phyloP scores from a whole-genome alignment of 73 alveolate genomes.

The Paramecium caudatum region DNA sequence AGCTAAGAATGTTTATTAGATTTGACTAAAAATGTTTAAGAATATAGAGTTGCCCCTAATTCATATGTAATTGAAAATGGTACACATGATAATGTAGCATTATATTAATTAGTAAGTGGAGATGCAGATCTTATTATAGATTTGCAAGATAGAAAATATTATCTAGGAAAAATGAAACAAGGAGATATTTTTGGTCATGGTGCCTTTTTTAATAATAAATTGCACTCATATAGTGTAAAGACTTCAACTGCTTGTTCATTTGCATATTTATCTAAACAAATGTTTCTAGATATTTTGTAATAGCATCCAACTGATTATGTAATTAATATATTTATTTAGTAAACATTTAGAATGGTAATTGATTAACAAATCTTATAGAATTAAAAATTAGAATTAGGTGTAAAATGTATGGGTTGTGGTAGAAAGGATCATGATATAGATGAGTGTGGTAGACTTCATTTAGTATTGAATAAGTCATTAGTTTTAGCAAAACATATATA shows the following conservation, averaged over 20 bases:
- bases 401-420: conserved; percentile 61
- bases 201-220: neutral
- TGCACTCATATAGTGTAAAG: conserved; percentile 54
- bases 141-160: conserved; percentile 44
- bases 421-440: conserved; percentile 36
- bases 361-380: conserved; percentile 4
- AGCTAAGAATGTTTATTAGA: conserved; percentile 61
- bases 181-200: conserved; percentile 36
- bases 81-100: neutral
- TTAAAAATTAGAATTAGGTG: conserved; percentile 8
- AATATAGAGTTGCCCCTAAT: conserved; percentile 45
- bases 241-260: conserved; percentile 15
- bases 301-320: conserved; percentile 57
- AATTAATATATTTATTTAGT: conserved; percentile 3
- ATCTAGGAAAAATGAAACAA: conserved; percentile 27
- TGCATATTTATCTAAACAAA: conserved; percentile 39
- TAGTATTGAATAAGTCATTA: neutral
- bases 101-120: conserved; percentile 30
- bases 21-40: conserved; percentile 33
- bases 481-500: conserved; percentile 28
- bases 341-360: conserved; percentile 43
- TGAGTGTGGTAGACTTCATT: conserved; percentile 5
- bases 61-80: neutral
- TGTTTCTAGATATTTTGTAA: neutral
- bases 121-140: conserved; percentile 49